Evolutionary conservation across 2,329 filamentous ascomycete genomes (phyloP), one percentile per base, ranked within the genome.

Genomic region (Aspergillus vadensis): DNA sequence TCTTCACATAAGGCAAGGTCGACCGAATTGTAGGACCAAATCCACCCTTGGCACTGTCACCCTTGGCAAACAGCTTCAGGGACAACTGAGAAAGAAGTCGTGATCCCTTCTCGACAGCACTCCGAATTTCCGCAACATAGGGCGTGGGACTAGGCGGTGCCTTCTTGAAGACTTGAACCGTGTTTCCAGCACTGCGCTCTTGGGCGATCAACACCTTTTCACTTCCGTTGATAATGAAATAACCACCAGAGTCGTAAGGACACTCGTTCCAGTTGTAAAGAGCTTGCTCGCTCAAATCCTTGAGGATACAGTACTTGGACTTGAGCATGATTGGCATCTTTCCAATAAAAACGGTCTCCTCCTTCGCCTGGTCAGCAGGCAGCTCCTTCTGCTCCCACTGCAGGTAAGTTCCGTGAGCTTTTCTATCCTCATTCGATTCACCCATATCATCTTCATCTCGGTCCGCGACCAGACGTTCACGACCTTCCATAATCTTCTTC

Each of bases 91-190:
- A 97, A 69, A 99, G 96, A 55, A 99, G 86, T 27, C 96, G 86
- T 0, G 94, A 97, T 14, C 96, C 95, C 77, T 97, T 97, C 77
- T 99, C 95, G 8, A 98, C 86, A 1, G 96, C 94, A 77, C 93
- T 97, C 79, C 95, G 87, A 69, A 99, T 97, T 78, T 99, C 95
- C 12, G 95, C 96, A 23, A 94, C 90, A 76, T 95, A 97, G 1
- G 92, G 93, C 64, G 92, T 96, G 9, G 92, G 91, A 67, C 91
- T 94, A n/a, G 92, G 92, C 68, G 89, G 86, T 0, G 94, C 92
- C 81, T 99, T 99, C 80, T 96, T 94, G 86, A 99, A 99, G 27
- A 99, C 94, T 79, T 99, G 95, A 5, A 99, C 95, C 61, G 98
- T 99, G 74, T 99, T 99, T 73, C 94, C 95, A 43, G 95, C 95